Evolutionary conservation across 2,329 filamentous ascomycete species (phyloP), one percentile per base, ranked within the genome.

Genomic region (Neofusicoccum parvum): DNA sequence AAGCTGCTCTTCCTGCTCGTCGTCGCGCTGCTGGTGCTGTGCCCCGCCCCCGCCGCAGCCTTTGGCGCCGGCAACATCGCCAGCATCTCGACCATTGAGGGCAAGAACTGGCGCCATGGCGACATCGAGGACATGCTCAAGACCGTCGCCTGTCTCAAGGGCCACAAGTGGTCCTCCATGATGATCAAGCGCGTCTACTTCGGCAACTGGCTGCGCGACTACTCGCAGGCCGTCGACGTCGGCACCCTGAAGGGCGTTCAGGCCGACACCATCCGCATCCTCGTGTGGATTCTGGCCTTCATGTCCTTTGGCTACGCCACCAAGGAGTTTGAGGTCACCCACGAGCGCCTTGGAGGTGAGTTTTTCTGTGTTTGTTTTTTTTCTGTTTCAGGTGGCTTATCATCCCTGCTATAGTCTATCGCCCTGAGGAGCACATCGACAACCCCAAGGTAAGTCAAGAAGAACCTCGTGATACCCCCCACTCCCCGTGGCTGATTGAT

Each of bases 271-370:
- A 83, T 86, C 50, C 81, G 84, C 39, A 78, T 85, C 62, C 79
- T 86, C 39, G 81, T 86, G 17, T 85, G 83, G 76, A 80, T 86
- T 12, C 74, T 86, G 66, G 83, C 80, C 2, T 86, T 86, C 73
- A 83, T 86, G 80, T 80, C 79, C 50, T 86, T 86, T 69, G 84
- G 84, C 17, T 86, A 85, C 71, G 84, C 83, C 9, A 86, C 84
- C 15, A 80, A 78, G 62, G 84, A 86, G 68, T 86, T 86, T 67
- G 84, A 86, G 69, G 84, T 86, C 49, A 86, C 84, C 0, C 73
- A 79, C 3, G 83, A 86, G 45, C 75, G 84, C 43, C 76, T 86
- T 7, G 84, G 84, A 37, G 54, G 62, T 65, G 51, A n/a, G 50
- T n/a, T 36, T 1, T 36, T 17, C 75, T 74, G 65, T 82, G 82